Base-by-base conservation (phyloP, 495 filamentous ascomycete genomes). In the Pseudomonodictys pantanalensis region DNA sequence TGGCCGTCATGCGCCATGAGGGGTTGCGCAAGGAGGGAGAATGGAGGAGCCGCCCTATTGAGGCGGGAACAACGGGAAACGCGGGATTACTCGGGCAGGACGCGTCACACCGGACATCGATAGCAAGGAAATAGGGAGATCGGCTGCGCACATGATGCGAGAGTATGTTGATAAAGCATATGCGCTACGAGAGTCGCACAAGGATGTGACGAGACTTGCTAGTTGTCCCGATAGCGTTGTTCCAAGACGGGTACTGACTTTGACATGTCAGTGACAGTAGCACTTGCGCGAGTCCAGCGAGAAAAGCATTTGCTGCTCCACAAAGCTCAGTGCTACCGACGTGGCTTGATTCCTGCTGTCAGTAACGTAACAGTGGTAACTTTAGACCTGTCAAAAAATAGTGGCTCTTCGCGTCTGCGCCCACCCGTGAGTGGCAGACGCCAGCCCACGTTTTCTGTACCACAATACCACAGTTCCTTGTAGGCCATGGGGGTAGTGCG, bases 321-420 rank as follows among this genome's bases (percentile, higher is more conserved):
- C 45, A 15, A n/a, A n/a, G n/a, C n/a, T n/a, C 24, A 52, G 61
- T 58, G 30, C 29, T 55, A 50, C 61, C 32, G 41, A 51, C 39
- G 24, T 64, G 55, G 55, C 38, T 55, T 64, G 61, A 64, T 58
- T 54, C 52, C 42, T 55, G 61, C 61, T 59, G 55, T 64, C 47
- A 64, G 61, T 59, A n/a, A 64, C 30, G 55, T 47, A 33, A 64
- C 32, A 30, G 41, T 41, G 53, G 41, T 63, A 52, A 58, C 20
- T 52, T 32, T 64, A 59, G 55, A 63, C 42, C 61, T 58, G 61
- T 59, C 61, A 59, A 64, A 58, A 64, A 41, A 17, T 45, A 46
- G 41, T 43, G 26, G 46, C 22, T 43, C 45, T 51, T 60, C 32
- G 49, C 53, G 9, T 51, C 63, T 61, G 57, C 52, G 17, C 9